Base-by-base conservation (phyloP, 257 asterid species). In the Petunia secreta region DNA sequence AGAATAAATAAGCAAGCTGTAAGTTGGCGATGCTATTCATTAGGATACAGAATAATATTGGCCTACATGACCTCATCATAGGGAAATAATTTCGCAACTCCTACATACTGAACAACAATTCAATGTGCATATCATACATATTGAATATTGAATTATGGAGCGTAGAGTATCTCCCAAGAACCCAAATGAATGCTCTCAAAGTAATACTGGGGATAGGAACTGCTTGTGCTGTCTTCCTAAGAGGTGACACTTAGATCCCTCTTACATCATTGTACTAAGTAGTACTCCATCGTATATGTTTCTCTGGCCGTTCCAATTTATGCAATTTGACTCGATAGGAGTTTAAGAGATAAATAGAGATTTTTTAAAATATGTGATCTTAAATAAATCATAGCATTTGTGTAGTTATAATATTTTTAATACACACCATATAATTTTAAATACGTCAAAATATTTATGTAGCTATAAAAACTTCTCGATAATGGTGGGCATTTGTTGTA, bases 21-120 rank as follows among this genome's bases (percentile, higher is more conserved):
- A 69, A 16, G 16, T 44, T 16, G 76, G 41, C 16, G 58, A 44
- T 9, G 9, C 44, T 69, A 69, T 44, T 69, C 76, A 69, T 9
- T 44, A 68, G 76, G 58, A 44, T 44, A 6, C 76, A 16, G 46
- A 44, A 69, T 69, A 44, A 69, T 69, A 16, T 25, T 69, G 76
- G 46, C 41, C 76, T 44, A 69, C 40, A 44, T 68, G 76, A 68
- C 76, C 58, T 68, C 76, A 68, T 55, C 76, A 68, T 68, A 68
- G 76, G 57, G 16, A 69, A 69, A 69, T 44, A 44, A 69, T 9
- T 69, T 44, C n/a, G 2, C 40, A 69, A 3, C 38, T 41, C n/a
- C 75, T 13, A 60, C 40, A 5, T 60, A 25, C 65, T 67, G 5
- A 41, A 67, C 36, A 43, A 7, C 55, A 41, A 4, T 63, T 36